Evolutionary conservation across 441 rosid species (phyloP), one percentile per base, ranked within the genome.

Genomic region (Manihot esculenta): DNA sequence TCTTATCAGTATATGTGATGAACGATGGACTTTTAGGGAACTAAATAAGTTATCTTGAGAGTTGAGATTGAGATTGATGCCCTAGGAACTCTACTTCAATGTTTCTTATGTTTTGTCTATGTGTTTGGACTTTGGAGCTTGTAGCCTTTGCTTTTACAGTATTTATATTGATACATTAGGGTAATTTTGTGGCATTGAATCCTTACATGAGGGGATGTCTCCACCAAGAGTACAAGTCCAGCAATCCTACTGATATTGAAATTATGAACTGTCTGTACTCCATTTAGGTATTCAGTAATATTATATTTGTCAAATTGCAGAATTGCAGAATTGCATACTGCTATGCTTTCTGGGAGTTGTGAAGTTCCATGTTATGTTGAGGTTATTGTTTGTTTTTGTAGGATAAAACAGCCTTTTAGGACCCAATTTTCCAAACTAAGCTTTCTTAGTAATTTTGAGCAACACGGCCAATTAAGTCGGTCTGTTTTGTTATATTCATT

Each of bases 1-100:
- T 66, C 38, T 70, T 57, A 44, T 68, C 44, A 45, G 61, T 33
- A 1, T 44, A 33, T 58, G 35, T 38, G 67, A 50, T 62, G 18
- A 65, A 67, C n/a, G 62, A 72, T 62, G 51, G 21, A 27, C 54
- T 44, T 26, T 51, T 20, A 10, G 30, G 35, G 61, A 65, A 62
- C 66, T 55, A 10, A 21, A 50, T 67, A 10, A 55, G 23, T 45
- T 60, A 13, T 66, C 41, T 26, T 50, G 33, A 5, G 18, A 14
- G 41, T 26, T 50, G 33, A 3, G 18, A n/a, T 26, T 50, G 33
- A 3, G 18, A n/a, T 23, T 68, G 42, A 58, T 59, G 33, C 21
- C 48, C 27, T 33, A 20, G 17, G 20, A 27, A 20, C 33, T 21
- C 50, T 35, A 56, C 18, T 24, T 26, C 9, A 5, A 2, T 44